phyloP scores from a whole-genome alignment of 2,329 filamentous ascomycete genomes.

The Lomentospora prolificans region DNA sequence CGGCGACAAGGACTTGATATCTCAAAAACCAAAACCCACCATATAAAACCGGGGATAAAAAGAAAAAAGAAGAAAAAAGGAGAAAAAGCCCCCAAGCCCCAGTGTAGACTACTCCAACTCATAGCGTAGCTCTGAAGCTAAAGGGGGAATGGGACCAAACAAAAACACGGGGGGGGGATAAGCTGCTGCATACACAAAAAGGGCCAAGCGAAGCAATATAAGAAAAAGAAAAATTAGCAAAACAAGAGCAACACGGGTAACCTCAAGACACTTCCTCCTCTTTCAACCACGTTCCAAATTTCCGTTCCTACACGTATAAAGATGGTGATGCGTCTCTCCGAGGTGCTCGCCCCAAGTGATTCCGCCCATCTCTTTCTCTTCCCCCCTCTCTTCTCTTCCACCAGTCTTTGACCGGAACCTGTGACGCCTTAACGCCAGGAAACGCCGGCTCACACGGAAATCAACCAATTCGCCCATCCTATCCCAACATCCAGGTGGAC shows the following conservation, averaged over 20 bases:
- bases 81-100: too few relatives aligned
- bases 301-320: too few relatives aligned
- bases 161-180: too few relatives aligned
- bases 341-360: background rate
- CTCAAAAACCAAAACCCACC: background rate
- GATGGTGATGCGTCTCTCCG: too few relatives aligned
- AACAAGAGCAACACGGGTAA: too few relatives aligned
- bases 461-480: background rate
- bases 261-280: too few relatives aligned
- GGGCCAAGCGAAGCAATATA: background rate
- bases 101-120: too few relatives aligned
- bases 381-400: background rate
- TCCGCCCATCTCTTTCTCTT: background rate
- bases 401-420: background rate
- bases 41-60: background rate
- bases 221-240: background rate
- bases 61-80: background rate
- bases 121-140: too few relatives aligned
- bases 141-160: too few relatives aligned
- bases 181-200: too few relatives aligned
- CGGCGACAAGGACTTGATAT: background rate
- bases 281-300: too few relatives aligned
- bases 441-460: background rate
- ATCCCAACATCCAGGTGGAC: too few relatives aligned
- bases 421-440: conserved; percentile 1